These are phyloP conservation scores for Chaetothyriales sp. DNA, from an alignment of 2,329 filamentous ascomycete genomes.

Conservation along the genomic window DNA sequence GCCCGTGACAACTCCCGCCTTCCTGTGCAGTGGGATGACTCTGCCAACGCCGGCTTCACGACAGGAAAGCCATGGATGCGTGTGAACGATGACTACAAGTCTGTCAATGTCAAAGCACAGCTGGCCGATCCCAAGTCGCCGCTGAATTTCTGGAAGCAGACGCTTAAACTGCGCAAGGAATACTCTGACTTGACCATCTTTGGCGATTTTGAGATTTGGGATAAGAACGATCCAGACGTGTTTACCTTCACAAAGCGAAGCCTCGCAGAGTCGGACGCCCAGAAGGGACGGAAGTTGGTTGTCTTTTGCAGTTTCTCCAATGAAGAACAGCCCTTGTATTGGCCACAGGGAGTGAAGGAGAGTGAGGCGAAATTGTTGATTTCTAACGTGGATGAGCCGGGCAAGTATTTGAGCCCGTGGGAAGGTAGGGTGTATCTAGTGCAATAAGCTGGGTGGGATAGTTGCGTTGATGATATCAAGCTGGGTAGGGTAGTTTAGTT, in stretches of 20 bases:
- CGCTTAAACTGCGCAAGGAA: conserved; percentile 46
- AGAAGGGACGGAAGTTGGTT: conserved; percentile 7
- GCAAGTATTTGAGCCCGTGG: conserved; percentile 14
- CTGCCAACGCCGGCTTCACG: conserved; percentile 50
- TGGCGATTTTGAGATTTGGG: conserved; percentile 45
- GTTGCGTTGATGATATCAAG: no score
- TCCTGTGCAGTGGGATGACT: conserved; percentile 55
- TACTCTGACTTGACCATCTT: conserved; percentile 51
- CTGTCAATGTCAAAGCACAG: conserved; percentile 45
- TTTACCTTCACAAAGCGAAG: conserved; percentile 41
- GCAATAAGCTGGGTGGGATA: neutral
- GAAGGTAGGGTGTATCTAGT: conserved; percentile 15
- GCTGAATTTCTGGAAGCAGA: conserved; percentile 45
- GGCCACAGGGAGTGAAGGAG: conserved; percentile 8
- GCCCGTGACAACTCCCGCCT: conserved; percentile 52
- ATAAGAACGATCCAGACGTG: conserved; percentile 35
- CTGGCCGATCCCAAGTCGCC: conserved; percentile 32
- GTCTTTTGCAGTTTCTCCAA: conserved; percentile 16
- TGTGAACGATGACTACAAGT: conserved; percentile 45
- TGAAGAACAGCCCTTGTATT: conserved; percentile 12
- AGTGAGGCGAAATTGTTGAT: conserved; percentile 10
- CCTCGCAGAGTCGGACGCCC: conserved; percentile 2
- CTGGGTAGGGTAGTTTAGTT: no score
- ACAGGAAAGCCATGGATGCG: conserved; percentile 52
- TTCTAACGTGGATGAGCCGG: conserved; percentile 10